Conservation (phyloP, 2,329 filamentous ascomycete genomes). For the Ambrosiella cleistominuta region DNA sequence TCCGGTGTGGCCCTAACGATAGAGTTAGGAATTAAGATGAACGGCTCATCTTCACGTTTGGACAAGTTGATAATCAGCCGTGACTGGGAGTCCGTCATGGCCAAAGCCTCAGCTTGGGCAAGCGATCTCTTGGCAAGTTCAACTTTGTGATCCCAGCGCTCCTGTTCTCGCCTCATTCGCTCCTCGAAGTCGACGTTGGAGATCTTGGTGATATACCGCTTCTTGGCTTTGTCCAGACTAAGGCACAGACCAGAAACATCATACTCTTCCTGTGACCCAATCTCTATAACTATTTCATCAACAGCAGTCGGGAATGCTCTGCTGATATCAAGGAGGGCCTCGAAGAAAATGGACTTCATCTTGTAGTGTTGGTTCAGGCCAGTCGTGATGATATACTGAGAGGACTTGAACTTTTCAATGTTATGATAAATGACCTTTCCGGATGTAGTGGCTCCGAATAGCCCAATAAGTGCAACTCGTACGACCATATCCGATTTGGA, state of each 20-base stretch:
- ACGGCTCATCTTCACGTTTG: constrained; percentile 40
- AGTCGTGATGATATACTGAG: background rate
- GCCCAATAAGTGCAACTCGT: constrained; percentile 4
- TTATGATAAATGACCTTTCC: background rate
- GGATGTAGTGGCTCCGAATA: background rate
- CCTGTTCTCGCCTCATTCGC: constrained; percentile 34
- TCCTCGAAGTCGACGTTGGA: constrained; percentile 35
- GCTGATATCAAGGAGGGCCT: constrained; percentile 3
- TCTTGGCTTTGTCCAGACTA: constrained; percentile 13
- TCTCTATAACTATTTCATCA: constrained; percentile 4
- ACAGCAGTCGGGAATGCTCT: constrained; percentile 4
- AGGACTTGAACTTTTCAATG: background rate
- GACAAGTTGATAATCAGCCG: constrained; percentile 48
- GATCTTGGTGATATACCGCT: constrained; percentile 28
- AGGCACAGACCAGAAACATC: background rate
- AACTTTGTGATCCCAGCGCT: constrained; percentile 36
- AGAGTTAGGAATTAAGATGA: constrained; percentile 45
- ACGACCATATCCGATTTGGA: background rate
- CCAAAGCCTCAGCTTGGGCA: constrained; percentile 27
- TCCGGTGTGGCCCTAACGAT: constrained; percentile 32
- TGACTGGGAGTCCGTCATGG: constrained; percentile 22
- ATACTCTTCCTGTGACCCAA: background rate
- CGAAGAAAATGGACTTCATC: background rate
- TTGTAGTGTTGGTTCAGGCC: background rate
- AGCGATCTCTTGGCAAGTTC: constrained; percentile 17